phyloP scores from a whole-genome alignment of 176 grass and related monocot genomes.

The Oryza punctata region DNA sequence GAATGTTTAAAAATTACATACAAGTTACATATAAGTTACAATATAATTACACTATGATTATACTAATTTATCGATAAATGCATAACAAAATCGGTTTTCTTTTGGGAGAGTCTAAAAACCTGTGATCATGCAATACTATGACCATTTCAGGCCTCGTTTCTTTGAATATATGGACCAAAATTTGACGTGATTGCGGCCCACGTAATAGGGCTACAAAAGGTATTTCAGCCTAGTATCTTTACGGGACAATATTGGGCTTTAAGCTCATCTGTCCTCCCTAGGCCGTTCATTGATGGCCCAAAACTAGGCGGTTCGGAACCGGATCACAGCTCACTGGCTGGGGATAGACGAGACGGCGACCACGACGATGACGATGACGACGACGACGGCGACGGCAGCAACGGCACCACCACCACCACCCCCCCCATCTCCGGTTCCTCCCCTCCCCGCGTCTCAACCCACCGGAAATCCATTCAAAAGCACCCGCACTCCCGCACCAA shows the following conservation, averaged over 20 bases:
- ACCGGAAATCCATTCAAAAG: slow-evolving; percentile 26
- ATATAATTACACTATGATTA: no score
- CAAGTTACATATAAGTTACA: no score
- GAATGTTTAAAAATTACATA: no score
- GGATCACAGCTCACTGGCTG: slow-evolving; percentile 52
- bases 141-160: no score
- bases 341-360: slow-evolving; percentile 42
- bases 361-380: slow-evolving; percentile 17
- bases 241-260: background rate
- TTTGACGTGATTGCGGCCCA: background rate
- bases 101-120: no score
- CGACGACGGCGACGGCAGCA: slow-evolving; percentile 17
- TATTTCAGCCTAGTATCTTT: background rate
- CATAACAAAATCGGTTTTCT: no score
- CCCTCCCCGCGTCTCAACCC: background rate
- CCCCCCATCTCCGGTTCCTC: slow-evolving; percentile 11
- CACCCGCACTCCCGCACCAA: background rate
- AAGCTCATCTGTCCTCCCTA: background rate
- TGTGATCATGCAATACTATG: no score
- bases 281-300: background rate
- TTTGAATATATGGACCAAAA: no score
- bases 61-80: no score
- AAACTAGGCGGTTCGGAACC: background rate
- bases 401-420: background rate
- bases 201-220: no score